phyloP scores from a whole-genome alignment of 2,329 filamentous ascomycete species.

The Whalleya microplaca region DNA sequence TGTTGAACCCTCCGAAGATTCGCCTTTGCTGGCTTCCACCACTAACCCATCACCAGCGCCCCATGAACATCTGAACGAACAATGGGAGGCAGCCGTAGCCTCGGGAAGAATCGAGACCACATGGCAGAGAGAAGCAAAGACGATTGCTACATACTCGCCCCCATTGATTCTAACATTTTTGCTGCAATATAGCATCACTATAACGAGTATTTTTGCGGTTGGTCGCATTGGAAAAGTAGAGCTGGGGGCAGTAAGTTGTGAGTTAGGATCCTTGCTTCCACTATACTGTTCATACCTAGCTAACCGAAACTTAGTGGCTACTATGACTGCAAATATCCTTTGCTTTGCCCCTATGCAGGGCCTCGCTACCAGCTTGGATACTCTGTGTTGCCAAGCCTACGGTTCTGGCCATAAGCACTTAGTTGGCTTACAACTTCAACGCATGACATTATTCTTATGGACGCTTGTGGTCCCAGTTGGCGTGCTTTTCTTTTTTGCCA shows the following conservation, averaged over 20 bases:
- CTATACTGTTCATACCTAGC: not conserved
- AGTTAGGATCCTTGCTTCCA: slow-evolving; percentile 19
- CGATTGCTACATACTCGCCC: slow-evolving; percentile 71
- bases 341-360: slow-evolving; percentile 80
- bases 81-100: slow-evolving; percentile 85
- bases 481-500: slow-evolving; percentile 69
- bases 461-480: slow-evolving; percentile 71
- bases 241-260: slow-evolving; percentile 64
- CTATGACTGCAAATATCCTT: slow-evolving; percentile 81
- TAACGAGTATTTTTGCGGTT: slow-evolving; percentile 78
- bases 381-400: slow-evolving; percentile 90
- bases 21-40: slow-evolving; percentile 47
- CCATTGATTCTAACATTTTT: slow-evolving; percentile 76
- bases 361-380: slow-evolving; percentile 89
- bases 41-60: slow-evolving; percentile 49
- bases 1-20: slow-evolving; percentile 46
- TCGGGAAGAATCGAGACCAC: slow-evolving; percentile 84
- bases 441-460: slow-evolving; percentile 79
- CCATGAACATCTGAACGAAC: slow-evolving; percentile 65
- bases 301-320: slow-evolving; percentile 52
- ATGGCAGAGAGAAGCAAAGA: slow-evolving; percentile 88
- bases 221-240: slow-evolving; percentile 74
- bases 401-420: slow-evolving; percentile 88
- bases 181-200: slow-evolving; percentile 83
- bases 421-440: slow-evolving; percentile 80